Conservation (phyloP, 1,284 basidiomycete species). For the Kwoniella shivajii region DNA sequence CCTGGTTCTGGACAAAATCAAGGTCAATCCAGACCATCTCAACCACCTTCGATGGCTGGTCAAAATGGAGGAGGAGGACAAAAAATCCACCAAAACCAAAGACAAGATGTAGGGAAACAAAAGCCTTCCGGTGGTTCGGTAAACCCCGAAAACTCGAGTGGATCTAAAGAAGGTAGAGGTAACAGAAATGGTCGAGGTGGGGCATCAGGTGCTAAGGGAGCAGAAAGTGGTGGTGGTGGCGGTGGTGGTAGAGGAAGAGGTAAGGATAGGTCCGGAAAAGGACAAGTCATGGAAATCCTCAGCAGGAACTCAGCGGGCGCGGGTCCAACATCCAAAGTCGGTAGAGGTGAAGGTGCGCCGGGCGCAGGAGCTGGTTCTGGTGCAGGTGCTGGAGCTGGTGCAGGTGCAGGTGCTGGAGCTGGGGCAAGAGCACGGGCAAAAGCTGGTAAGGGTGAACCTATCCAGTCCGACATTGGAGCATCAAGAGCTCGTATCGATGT, state of each 20-base stretch:
- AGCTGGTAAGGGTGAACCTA: constrained; percentile 1
- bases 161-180: constrained; percentile 6
- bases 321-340: background rate
- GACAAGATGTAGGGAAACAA: background rate
- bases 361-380: background rate
- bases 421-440: background rate
- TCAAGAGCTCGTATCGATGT: constrained; percentile 15
- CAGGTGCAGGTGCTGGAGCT: background rate
- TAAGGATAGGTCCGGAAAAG: constrained; percentile 17
- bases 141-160: constrained; percentile 3
- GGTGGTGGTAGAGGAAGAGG: constrained; percentile 11
- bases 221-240: constrained; percentile 3
- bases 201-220: constrained; percentile 3
- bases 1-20: background rate
- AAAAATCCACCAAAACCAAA: background rate
- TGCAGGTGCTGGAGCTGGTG: background rate
- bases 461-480: constrained; percentile 11
- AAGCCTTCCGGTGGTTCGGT: background rate
- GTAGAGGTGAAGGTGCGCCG: constrained; percentile 5
- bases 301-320: constrained; percentile 14
- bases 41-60: no score
- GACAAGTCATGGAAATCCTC: constrained; percentile 26
- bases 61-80: background rate
- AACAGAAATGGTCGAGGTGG: constrained; percentile 2
- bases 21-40: background rate